Percentiles rank a stretch among this genome's conserved stretches.
Conservation (phyloP, 2,329 filamentous ascomycete genomes). For the Aspergillus pseudotamarii region DNA sequence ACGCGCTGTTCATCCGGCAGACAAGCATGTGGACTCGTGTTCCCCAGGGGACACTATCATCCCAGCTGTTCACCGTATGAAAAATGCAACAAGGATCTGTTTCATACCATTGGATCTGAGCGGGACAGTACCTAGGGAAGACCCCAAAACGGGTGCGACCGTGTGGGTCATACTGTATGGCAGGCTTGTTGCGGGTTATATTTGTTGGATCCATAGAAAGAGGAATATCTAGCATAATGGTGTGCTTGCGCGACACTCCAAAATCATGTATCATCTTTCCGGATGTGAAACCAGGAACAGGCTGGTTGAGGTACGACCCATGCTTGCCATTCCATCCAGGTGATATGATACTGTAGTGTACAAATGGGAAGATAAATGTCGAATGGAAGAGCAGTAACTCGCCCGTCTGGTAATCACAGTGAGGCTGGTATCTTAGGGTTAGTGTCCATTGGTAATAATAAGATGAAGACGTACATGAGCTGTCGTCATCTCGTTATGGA, state of each 20-base stretch:
- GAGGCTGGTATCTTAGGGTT: conserved; percentile 50
- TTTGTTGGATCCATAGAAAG: conserved; percentile 65
- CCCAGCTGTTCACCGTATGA: conserved; percentile 73
- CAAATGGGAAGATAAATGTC: conserved; percentile 66
- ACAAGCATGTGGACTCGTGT: conserved; percentile 64
- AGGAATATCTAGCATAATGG: conserved; percentile 70
- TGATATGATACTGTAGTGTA: conserved; percentile 66
- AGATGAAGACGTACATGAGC: conserved; percentile 11
- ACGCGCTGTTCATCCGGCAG: conserved; percentile 68
- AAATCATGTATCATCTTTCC: conserved; percentile 80
- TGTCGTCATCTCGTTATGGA: conserved; percentile 17
- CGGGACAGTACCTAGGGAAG: conserved; percentile 64
- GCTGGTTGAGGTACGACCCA: conserved; percentile 48
- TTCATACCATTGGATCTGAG: conserved; percentile 66
- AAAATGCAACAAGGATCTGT: conserved; percentile 71
- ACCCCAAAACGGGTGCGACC: conserved; percentile 66
- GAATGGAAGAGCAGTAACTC: conserved; percentile 71
- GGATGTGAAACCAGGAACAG: conserved; percentile 63
- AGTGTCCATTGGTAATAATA: not conserved
- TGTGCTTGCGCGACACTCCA: conserved; percentile 64
- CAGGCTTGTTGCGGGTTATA: conserved; percentile 36
- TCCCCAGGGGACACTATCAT: conserved; percentile 45
- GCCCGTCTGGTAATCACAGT: conserved; percentile 65
- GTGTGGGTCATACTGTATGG: conserved; percentile 62
- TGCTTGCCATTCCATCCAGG: conserved; percentile 23